Percentiles rank a stretch among this genome's conserved stretches.
Conservation (phyloP, 148 eudicot species). For the Amaranthus palmeri region DNA sequence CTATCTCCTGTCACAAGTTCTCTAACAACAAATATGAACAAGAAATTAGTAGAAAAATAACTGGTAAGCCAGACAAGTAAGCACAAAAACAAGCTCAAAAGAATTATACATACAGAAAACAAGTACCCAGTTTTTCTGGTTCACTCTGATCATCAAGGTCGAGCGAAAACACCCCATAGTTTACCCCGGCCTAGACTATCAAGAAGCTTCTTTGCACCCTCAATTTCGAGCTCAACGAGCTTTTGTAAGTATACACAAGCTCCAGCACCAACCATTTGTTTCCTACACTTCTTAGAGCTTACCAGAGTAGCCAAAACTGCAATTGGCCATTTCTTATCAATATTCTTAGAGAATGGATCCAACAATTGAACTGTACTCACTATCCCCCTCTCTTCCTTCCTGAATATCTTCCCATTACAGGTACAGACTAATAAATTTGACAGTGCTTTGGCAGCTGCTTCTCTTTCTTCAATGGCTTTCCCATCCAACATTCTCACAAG, state of each 20-base stretch:
- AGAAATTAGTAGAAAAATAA: constrained; percentile 16
- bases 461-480: constrained; percentile 70
- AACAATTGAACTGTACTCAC: constrained; percentile 55
- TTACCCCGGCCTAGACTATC: constrained; percentile 59
- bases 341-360: constrained; percentile 46
- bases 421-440: constrained; percentile 46
- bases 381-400: constrained; percentile 71
- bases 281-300: constrained; percentile 63
- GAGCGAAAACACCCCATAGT: constrained; percentile 80
- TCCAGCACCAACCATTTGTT: constrained; percentile 62
- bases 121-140: constrained; percentile 11
- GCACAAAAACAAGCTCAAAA: constrained; percentile 7
- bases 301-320: constrained; percentile 39
- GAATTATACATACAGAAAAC: constrained; percentile 20
- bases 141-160: constrained; percentile 27
- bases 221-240: constrained; percentile 65
- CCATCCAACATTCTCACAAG: constrained; percentile 70
- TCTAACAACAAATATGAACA: constrained; percentile 43
- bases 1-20: constrained; percentile 25
- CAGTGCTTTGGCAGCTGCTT: constrained; percentile 62
- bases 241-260: constrained; percentile 60
- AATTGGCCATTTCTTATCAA: constrained; percentile 65
- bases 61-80: constrained; percentile 5
- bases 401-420: constrained; percentile 49
- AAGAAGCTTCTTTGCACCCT: constrained; percentile 72